Evolutionary conservation across 2,329 filamentous ascomycete genomes (phyloP).

Genomic region (Aspergillus quadrilineatus): DNA sequence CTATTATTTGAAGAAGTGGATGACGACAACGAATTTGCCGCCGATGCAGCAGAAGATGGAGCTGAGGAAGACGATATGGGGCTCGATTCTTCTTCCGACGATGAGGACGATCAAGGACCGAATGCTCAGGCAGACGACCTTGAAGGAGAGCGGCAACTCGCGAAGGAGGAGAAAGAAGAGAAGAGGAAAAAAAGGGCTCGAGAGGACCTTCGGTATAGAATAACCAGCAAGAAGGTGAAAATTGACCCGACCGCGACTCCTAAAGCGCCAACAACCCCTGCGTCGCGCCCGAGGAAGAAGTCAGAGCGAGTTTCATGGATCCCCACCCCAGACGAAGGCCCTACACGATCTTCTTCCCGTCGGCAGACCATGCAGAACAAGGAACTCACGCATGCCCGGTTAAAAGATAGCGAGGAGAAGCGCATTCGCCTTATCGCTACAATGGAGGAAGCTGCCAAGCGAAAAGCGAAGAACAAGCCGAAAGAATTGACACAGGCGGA

Average conservation of each 20-base stretch:
- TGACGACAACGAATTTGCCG: constrained; percentile 49
- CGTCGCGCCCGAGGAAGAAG: constrained; percentile 62
- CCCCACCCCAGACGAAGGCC: constrained; percentile 61
- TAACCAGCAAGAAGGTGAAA: constrained; percentile 68
- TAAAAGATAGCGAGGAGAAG: constrained; percentile 51
- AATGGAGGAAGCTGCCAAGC: constrained; percentile 61
- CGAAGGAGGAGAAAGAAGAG: constrained; percentile 71
- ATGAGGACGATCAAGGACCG: constrained; percentile 73
- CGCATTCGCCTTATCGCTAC: constrained; percentile 51
- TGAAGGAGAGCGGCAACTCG: constrained; percentile 83
- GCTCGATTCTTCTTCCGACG: constrained; percentile 81
- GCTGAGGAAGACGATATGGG: constrained; percentile 71
- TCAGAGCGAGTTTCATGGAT: constrained; percentile 71
- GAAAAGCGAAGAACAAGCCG: constrained; percentile 71
- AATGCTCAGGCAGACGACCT: constrained; percentile 62
- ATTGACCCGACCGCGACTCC: constrained; percentile 58
- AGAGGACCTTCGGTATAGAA: constrained; percentile 62
- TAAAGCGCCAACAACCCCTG: constrained; percentile 34
- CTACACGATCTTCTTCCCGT: constrained; percentile 61
- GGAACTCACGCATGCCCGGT: constrained; percentile 51
- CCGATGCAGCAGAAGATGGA: constrained; percentile 41
- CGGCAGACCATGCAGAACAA: constrained; percentile 66
- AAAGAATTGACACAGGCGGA: constrained; percentile 84
- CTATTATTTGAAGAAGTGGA: constrained; percentile 66
- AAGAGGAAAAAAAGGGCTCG: constrained; percentile 80